Evolutionary conservation across 768 basidiomycete genomes (phyloP), one percentile per base, ranked within the genome.

Genomic region (Solioccasus polychromus): DNA sequence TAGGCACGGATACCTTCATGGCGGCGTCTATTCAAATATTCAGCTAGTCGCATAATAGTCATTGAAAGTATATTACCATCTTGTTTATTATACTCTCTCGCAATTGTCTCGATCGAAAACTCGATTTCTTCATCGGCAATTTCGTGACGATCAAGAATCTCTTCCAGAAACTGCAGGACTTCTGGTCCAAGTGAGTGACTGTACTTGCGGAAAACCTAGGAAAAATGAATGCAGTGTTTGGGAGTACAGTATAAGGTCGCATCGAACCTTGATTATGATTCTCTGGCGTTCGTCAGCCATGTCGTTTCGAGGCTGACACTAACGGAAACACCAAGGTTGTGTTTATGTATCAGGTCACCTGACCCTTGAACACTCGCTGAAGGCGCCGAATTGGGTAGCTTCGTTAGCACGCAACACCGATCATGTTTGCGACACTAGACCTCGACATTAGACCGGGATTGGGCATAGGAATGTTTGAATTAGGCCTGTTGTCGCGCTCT

Each of bases 1-100:
- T 71, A 7, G 77, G 70, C 8, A 83, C 62, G 10, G 86, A 83
- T 2, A 92, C 86, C 59, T 91, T 90, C 88, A 90, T 90, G 11
- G 74, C 71, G 7, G 87, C 88, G 63, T 91, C 88, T 89, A 46
- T 18, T 23, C 47, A 18, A 24, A 37, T 24, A 31, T 32, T 47
- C 42, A 38, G 48, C n/a, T 8, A 24, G n/a, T n/a, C n/a, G n/a
- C 28, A 37, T 24, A 11, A 5, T 22, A 8, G 29, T 43, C 15
- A 39, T 9, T 8, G 19, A 40, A 8, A 22, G 59, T 70, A 32
- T 52, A 38, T 39, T 31, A 82, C 91, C 90, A 71, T 92, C 91
- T 65, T 93, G 90, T 56, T 84, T 88, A 56, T 90, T 90, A 56
- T 92, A 93, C 55, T 91, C 89, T 52, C 86, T 82, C 8, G 89